Conservation (phyloP, 768 basidiomycete genomes). For the Plicaturopsis crispa region DNA sequence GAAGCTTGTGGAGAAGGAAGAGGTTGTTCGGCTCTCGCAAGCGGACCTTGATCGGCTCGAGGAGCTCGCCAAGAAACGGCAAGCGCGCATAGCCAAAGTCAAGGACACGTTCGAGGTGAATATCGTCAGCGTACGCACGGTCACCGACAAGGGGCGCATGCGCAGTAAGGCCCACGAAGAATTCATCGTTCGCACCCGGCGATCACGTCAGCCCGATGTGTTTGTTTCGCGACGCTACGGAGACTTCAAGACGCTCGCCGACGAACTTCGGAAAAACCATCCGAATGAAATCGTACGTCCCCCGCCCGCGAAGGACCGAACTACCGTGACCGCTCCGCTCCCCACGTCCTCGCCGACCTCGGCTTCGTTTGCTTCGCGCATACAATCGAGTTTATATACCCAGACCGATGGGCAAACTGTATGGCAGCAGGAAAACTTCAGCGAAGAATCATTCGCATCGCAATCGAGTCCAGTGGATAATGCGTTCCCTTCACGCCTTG, state of each 20-base stretch:
- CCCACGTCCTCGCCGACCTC: constrained; percentile 21
- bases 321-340: constrained; percentile 47
- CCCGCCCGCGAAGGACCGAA: constrained; percentile 87
- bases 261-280: constrained; percentile 83
- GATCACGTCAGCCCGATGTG: constrained; percentile 64
- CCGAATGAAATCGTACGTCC: constrained; percentile 73
- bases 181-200: constrained; percentile 87
- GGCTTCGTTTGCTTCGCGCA: constrained; percentile 15
- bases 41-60: constrained; percentile 77
- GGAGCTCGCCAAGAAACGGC: constrained; percentile 55
- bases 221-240: constrained; percentile 92
- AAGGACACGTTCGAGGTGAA: constrained; percentile 81
- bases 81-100: constrained; percentile 35
- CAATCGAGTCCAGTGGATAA: constrained; percentile 6
- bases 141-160: constrained; percentile 78
- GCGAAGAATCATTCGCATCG: no score
- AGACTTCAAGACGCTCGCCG: constrained; percentile 84
- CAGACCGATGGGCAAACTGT: no score
- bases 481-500: constrained; percentile 40
- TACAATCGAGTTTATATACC: no score
- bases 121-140: constrained; percentile 78
- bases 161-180: constrained; percentile 90
- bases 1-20: constrained; percentile 78
- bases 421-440: no score
- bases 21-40: constrained; percentile 86